These are phyloP conservation scores for Pseudopithomyces chartarum DNA, from an alignment of 2,329 filamentous ascomycete species.

Conservation along the genomic window DNA sequence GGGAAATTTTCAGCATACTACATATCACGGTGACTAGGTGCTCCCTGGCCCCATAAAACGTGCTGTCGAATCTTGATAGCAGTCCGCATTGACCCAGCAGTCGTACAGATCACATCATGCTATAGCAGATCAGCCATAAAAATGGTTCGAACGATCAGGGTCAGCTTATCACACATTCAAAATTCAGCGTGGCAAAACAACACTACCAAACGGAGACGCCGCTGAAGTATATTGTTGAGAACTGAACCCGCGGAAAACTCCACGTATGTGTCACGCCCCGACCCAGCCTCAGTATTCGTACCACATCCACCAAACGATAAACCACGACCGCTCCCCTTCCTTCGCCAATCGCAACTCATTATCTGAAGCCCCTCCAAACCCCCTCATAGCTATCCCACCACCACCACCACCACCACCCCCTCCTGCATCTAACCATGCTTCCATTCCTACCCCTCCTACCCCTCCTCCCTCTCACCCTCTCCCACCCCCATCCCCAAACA, in stretches of 20 bases:
- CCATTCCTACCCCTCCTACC: not conserved
- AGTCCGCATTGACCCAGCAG: not conserved
- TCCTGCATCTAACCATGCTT: not conserved
- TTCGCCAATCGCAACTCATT: too few relatives aligned
- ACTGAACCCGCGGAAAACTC: too few relatives aligned
- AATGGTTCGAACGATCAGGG: not conserved
- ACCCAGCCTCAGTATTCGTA: too few relatives aligned
- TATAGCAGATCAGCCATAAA: not conserved
- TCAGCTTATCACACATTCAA: too few relatives aligned
- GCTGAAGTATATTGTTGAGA: not conserved
- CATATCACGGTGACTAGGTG: not conserved
- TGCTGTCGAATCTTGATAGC: not conserved
- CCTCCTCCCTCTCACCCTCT: not conserved
- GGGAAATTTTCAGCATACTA: not conserved
- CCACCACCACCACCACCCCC: not conserved
- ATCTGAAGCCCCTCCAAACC: too few relatives aligned
- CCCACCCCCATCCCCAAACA: not conserved
- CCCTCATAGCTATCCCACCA: not conserved
- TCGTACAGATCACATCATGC: not conserved
- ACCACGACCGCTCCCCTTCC: too few relatives aligned
- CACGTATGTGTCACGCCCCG: too few relatives aligned
- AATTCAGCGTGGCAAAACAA: too few relatives aligned
- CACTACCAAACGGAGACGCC: too few relatives aligned
- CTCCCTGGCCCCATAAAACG: not conserved
- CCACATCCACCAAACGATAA: too few relatives aligned